These are phyloP conservation scores for Halocafeteria seosinensis DNA, from an alignment of 108 stramenopile genomes.

Conservation along the genomic window DNA sequence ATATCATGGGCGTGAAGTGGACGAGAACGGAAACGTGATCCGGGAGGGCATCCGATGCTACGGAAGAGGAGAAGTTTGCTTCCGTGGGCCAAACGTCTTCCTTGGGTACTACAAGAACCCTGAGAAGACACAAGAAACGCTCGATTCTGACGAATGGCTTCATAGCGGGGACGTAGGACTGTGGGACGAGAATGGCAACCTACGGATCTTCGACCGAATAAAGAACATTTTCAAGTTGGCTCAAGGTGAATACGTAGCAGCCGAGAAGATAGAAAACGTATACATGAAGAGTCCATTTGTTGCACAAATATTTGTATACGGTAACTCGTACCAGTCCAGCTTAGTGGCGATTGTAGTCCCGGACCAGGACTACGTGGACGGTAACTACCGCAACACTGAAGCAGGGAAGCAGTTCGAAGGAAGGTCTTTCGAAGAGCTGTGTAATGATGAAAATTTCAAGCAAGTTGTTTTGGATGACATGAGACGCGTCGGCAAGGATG, in stretches of 20 bases:
- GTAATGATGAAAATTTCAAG: constrained; percentile 41
- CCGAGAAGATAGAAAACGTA: constrained; percentile 91
- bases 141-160: constrained; percentile 79
- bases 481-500: constrained; percentile 34
- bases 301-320: constrained; percentile 75
- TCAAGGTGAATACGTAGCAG: constrained; percentile 62
- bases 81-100: constrained; percentile 77
- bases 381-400: background rate
- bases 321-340: constrained; percentile 65
- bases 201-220: constrained; percentile 86
- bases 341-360: constrained; percentile 77
- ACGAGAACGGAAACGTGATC: background rate
- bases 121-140: constrained; percentile 69
- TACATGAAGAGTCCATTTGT: constrained; percentile 52
- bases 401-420: constrained; percentile 22
- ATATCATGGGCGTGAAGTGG: constrained; percentile 1
- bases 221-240: constrained; percentile 93
- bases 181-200: constrained; percentile 67
- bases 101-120: constrained; percentile 87
- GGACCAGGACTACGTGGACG: constrained; percentile 52
- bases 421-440: constrained; percentile 48
- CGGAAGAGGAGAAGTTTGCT: constrained; percentile 79
- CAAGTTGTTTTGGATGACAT: constrained; percentile 48
- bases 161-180: constrained; percentile 88
- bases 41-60: constrained; percentile 43